Evolutionary conservation across 306 rosid species (phyloP), one percentile per base, ranked within the genome.

Genomic region (Glycine tomentella): DNA sequence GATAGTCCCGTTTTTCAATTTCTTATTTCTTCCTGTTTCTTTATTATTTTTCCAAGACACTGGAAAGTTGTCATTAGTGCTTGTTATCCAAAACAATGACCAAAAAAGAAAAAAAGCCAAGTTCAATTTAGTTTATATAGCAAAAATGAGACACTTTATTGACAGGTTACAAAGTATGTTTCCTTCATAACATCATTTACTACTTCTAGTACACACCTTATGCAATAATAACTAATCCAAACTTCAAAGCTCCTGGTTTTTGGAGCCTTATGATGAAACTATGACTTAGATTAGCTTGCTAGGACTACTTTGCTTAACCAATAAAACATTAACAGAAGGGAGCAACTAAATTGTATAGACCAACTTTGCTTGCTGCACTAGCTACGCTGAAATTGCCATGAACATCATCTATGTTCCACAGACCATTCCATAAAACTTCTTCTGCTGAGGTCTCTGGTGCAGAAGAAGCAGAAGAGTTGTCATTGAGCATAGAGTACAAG

Each of bases 381-480:
- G 91, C 85, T 15, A 87, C 33, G 69, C 69, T 82, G 75, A 82
- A 85, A 74, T 73, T 87, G 2, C 85, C 92, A 69, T 92, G 91
- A 80, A 82, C 25, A 78, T 90, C 95, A 80, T 90, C 98, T 88
- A 89, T 66, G 87, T 87, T 92, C 98, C 95, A 94, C 7, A 90
- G 10, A 2, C 92, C 89, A 83, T 92, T 96, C 97, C 90, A 94
- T 6, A 89, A 58, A 25, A 15, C 44, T 42, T 91, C 95, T 45
- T 90, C 91, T 2, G 65, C 76, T 63, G 75, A 69, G 38, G 85
- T 59, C 69, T 89, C 92, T 25, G 85, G 82, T 48, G 79, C 82
- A 53, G 89, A 65, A 34, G 49, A 20, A 8, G 13, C 67, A 61
- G 67, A 42, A n/a, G 33, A 4, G 72, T 8, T 84, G 64, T 77